Conservation (phyloP, 495 filamentous ascomycete species). For the Podospora didyma region DNA sequence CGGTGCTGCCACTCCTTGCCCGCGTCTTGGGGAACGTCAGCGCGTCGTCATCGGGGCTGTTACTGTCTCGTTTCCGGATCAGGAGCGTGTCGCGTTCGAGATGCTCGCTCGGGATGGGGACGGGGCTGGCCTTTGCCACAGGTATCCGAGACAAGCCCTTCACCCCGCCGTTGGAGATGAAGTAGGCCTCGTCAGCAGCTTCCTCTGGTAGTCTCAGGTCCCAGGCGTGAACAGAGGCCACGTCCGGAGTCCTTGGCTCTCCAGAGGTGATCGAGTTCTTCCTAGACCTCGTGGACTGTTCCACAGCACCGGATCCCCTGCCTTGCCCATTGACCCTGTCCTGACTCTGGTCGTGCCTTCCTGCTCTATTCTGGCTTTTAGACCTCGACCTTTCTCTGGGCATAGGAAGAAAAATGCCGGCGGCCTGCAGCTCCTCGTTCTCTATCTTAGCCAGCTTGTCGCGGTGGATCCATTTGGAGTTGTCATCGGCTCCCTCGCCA, state of each 20-base stretch:
- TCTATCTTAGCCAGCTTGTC: conserved; percentile 95
- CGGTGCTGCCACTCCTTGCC: conserved; percentile 68
- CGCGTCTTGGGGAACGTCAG: conserved; percentile 55
- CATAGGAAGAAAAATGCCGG: conserved; percentile 68
- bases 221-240: conserved; percentile 40
- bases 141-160: conserved; percentile 71
- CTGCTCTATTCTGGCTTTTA: conserved; percentile 48
- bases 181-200: conserved; percentile 61
- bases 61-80: conserved; percentile 57
- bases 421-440: conserved; percentile 85
- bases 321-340: conserved; percentile 25
- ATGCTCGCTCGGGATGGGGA: conserved; percentile 66
- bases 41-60: conserved; percentile 56
- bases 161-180: conserved; percentile 30
- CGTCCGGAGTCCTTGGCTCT: conserved; percentile 29
- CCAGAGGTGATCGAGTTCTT: conserved; percentile 40
- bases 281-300: conserved; percentile 33
- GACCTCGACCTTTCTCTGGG: conserved; percentile 42
- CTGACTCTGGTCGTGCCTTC: conserved; percentile 38
- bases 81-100: conserved; percentile 69
- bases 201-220: conserved; percentile 80
- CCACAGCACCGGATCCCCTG: conserved; percentile 20
- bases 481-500: conserved; percentile 42
- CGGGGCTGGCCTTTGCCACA: conserved; percentile 69
- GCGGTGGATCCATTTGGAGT: conserved; percentile 88